Conservation (phyloP, 805 yeast species). For the Candida sakaeoensis region DNA sequence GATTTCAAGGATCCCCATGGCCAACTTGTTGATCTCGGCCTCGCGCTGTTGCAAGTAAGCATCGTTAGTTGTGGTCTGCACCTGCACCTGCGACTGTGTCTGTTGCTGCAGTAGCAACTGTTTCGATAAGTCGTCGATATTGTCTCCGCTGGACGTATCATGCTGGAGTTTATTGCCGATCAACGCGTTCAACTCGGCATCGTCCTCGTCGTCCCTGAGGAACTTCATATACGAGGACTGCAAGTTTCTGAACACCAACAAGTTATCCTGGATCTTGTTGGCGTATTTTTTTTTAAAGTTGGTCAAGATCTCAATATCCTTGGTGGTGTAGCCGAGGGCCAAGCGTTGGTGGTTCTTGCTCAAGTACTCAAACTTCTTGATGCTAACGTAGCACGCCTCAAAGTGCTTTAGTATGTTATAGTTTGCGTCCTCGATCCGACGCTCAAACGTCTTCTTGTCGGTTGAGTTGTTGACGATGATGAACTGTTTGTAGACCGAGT, state of each 20-base stretch:
- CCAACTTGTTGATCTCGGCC: slow-evolving; percentile 82
- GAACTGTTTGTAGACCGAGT: slow-evolving; percentile 71
- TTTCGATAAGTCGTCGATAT: slow-evolving; percentile 37
- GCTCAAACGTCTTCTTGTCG: slow-evolving; percentile 74
- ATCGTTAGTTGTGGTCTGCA: slow-evolving; percentile 18
- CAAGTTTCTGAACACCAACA: slow-evolving; percentile 75
- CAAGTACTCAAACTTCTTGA: slow-evolving; percentile 57
- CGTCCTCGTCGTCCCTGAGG: slow-evolving; percentile 75
- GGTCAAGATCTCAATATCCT: slow-evolving; percentile 63
- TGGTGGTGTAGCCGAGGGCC: slow-evolving; percentile 34
- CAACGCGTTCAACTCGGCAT: slow-evolving; percentile 9
- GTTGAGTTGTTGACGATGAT: slow-evolving; percentile 70
- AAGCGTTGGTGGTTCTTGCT: slow-evolving; percentile 39
- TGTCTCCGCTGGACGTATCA: slow-evolving; percentile 14
- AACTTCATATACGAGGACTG: slow-evolving; percentile 88
- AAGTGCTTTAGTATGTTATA: slow-evolving; percentile 70
- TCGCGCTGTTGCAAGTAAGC: slow-evolving; percentile 48
- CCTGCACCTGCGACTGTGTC: too few species aligned
- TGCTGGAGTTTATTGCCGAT: slow-evolving; percentile 6
- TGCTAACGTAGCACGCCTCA: slow-evolving; percentile 72
- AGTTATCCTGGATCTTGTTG: slow-evolving; percentile 70
- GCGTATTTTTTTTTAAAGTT: slow-evolving; percentile 87
- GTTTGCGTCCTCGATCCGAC: slow-evolving; percentile 74
- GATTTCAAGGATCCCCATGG: slow-evolving; percentile 91
- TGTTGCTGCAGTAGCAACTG: slow-evolving; percentile 26